phyloP scores from a whole-genome alignment of 2,329 filamentous ascomycete species.

The Ophiocordyceps camponoti-floridani region DNA sequence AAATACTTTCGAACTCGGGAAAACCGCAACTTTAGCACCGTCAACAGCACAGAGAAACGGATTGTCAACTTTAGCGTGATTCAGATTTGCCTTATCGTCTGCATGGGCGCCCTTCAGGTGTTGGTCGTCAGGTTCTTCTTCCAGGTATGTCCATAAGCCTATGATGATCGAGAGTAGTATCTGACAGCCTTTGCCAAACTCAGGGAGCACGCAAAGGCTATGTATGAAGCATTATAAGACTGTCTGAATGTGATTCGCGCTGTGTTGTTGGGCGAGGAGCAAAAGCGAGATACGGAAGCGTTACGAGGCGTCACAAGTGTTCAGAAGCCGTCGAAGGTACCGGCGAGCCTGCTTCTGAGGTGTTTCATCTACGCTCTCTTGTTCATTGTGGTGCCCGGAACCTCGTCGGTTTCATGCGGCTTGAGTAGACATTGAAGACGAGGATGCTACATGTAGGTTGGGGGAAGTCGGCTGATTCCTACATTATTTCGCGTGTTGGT shows the following conservation, averaged over 20 bases:
- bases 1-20: conserved; percentile 99
- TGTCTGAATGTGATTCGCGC: background rate
- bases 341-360: background rate
- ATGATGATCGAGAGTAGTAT: no score
- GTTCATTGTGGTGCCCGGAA: no score
- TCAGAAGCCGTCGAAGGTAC: background rate
- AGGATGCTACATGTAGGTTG: background rate
- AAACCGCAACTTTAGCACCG: conserved; percentile 97
- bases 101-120: conserved; percentile 91
- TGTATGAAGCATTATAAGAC: conserved; percentile 26
- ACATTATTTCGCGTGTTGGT: no score
- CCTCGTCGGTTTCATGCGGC: no score
- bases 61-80: conserved; percentile 97
- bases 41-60: conserved; percentile 82
- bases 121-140: conserved; percentile 98
- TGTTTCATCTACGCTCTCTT: no score
- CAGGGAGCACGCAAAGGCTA: conserved; percentile 52
- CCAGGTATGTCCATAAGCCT: conserved; percentile 37
- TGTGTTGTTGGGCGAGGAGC: background rate
- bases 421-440: background rate
- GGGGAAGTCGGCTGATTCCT: background rate
- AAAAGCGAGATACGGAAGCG: background rate
- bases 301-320: background rate
- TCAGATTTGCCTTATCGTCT: conserved; percentile 78
- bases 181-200: background rate